Base-by-base conservation (phyloP, 225 moss, liverwort and hornwort genomes). In the Thuidium tamariscinum region DNA sequence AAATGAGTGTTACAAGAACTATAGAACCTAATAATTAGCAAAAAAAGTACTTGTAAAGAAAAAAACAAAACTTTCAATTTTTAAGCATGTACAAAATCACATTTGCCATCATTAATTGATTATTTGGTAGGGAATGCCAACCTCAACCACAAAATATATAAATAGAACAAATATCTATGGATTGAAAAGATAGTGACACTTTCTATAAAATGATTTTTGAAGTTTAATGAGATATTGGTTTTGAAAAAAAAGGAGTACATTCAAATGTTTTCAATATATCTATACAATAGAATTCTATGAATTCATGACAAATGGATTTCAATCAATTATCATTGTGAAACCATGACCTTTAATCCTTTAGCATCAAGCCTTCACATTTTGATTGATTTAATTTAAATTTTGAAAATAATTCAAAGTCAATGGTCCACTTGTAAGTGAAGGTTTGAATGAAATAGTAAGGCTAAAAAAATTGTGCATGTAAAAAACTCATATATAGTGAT, bases 21-120 rank as follows among this genome's bases (percentile, higher is more conserved):
- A 71, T 0, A 0, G 0, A 7, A 39, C 2, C 0, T 0, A 3
- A 0, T 72, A 42, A 13, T 44, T 2, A 71, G 16, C 3, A 3
- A 8, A 34, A 8, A 16, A 5, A 46, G 46, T 11, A 0, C 46
- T 17, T 29, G 2, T 6, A 46, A 18, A 0, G 17, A 6, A 46
- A 1, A 73, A 46, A 30, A 6, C 4, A 19, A 30, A 29, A 4
- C 6, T 49, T 49, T 20, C 2, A 11, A 73, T 11, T 48, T 46
- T 16, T 17, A 44, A 71, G 8, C 2, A 44, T 71, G 5, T 16
- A 26, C 1, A 1, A 2, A 29, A 71, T 29, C 0, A 44, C 14
- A 29, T 49, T 30, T 72, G 4, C 1, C 3, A 73, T 32, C 34
- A 74, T 6, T 12, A 11, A 12, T 10, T 32, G 32, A 49, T 74